Conservation (phyloP, 2,329 filamentous ascomycete species). For the Cladosporium sp. region DNA sequence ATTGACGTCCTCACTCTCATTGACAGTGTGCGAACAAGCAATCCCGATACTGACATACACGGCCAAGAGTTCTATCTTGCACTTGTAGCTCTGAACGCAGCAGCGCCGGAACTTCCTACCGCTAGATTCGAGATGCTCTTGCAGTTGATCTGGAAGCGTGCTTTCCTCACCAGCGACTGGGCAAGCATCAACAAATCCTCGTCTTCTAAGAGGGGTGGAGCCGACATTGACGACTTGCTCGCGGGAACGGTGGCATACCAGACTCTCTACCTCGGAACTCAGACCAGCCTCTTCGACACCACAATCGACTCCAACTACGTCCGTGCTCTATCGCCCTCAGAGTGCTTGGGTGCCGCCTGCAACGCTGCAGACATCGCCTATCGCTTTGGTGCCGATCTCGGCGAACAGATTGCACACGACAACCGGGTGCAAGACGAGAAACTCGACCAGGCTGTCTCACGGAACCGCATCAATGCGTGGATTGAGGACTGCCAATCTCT, state of each 20-base stretch:
- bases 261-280: slow-evolving; percentile 42
- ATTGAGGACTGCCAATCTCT: slow-evolving; percentile 40
- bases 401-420: slow-evolving; percentile 64
- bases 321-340: slow-evolving; percentile 24
- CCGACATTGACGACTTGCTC: slow-evolving; percentile 60
- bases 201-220: slow-evolving; percentile 57
- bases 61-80: slow-evolving; percentile 70
- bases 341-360: slow-evolving; percentile 49
- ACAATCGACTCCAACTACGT: slow-evolving; percentile 15
- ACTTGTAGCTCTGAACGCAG: slow-evolving; percentile 53
- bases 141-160: slow-evolving; percentile 79
- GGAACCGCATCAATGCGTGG: slow-evolving; percentile 70
- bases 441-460: slow-evolving; percentile 52
- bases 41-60: slow-evolving; percentile 48
- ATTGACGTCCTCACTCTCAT: slow-evolving; percentile 80
- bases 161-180: slow-evolving; percentile 84
- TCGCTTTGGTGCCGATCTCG: slow-evolving; percentile 54
- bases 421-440: slow-evolving; percentile 68
- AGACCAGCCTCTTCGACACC: slow-evolving; percentile 17
- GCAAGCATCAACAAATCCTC: slow-evolving; percentile 70
- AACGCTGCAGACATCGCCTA: slow-evolving; percentile 34
- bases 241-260: slow-evolving; percentile 31
- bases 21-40: slow-evolving; percentile 43
- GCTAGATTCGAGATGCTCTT: slow-evolving; percentile 55
- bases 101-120: slow-evolving; percentile 49